Conservation (phyloP, 352 stramenopile genomes). For the Globisporangium nunn region DNA sequence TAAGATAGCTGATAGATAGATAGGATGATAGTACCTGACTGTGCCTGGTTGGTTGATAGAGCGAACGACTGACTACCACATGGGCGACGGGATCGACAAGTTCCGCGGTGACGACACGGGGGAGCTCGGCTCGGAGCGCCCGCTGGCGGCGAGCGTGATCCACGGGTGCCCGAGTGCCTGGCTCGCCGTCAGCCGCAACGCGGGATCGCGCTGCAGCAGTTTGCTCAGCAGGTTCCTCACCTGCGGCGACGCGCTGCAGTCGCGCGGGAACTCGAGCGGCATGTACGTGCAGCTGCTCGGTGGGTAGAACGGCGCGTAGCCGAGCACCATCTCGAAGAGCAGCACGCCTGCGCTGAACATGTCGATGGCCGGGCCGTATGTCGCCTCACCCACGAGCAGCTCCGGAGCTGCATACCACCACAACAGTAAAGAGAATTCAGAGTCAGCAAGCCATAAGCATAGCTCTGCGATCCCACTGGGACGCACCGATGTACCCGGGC, state of each 20-base stretch:
- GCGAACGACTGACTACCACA: constrained; percentile 1
- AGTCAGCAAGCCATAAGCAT: no score
- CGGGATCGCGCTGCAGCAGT: constrained; percentile 69
- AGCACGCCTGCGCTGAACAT: constrained; percentile 69
- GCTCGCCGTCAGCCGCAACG: constrained; percentile 62
- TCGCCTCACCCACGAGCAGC: constrained; percentile 38
- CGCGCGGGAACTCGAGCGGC: constrained; percentile 46
- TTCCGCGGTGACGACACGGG: constrained; percentile 17
- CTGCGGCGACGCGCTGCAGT: constrained; percentile 26
- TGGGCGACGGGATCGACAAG: constrained; percentile 1
- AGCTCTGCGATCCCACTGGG: no score
- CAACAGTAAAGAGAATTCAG: no score
- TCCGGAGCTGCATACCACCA: constrained; percentile 23
- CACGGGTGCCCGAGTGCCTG: constrained; percentile 82
- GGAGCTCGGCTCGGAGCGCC: constrained; percentile 32
- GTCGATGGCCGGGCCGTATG: constrained; percentile 56
- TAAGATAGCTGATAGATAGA: neutral
- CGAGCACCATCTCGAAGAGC: constrained; percentile 75
- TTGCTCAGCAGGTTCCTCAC: constrained; percentile 60
- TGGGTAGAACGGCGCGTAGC: constrained; percentile 66
- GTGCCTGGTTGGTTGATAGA: neutral
- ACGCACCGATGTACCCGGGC: constrained; percentile 46
- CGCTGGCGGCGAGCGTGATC: constrained; percentile 37
- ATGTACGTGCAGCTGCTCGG: constrained; percentile 56
- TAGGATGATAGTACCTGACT: neutral